Conservation (phyloP, 352 stramenopile genomes). For the Peronospora belbahrii region DNA sequence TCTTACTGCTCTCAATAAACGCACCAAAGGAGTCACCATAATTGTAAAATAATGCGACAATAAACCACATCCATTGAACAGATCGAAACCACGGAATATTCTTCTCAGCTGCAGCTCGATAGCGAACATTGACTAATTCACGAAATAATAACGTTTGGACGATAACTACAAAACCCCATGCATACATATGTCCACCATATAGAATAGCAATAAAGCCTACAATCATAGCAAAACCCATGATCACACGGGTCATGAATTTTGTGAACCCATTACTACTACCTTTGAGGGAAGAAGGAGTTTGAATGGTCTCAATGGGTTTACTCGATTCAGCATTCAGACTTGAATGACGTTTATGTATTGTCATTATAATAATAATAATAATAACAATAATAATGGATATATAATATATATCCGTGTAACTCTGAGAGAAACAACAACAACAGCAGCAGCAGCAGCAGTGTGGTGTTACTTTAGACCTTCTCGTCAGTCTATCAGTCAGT, state of each 20-base stretch:
- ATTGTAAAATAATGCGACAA: constrained; percentile 94
- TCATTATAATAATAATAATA: too few relatives aligned
- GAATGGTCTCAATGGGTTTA: constrained; percentile 7
- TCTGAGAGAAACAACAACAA: too few relatives aligned
- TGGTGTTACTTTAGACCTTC: too few relatives aligned
- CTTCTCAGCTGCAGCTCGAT: constrained; percentile 90
- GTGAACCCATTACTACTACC: constrained; percentile 29
- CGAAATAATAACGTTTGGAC: constrained; percentile 89
- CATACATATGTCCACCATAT: constrained; percentile 78
- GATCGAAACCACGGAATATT: constrained; percentile 97
- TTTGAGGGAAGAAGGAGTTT: constrained; percentile 4
- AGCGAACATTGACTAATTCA: constrained; percentile 98
- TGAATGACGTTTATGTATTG: constrained; percentile 42
- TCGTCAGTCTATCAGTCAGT: too few relatives aligned
- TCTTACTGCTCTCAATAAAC: constrained; percentile 82
- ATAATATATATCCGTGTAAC: too few relatives aligned
- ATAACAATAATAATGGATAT: too few relatives aligned
- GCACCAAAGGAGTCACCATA: constrained; percentile 85
- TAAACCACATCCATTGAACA: constrained; percentile 97
- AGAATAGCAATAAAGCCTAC: constrained; percentile 58
- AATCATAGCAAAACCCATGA: constrained; percentile 76
- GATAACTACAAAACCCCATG: constrained; percentile 77
- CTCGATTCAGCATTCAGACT: constrained; percentile 10
- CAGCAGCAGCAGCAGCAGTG: too few relatives aligned
- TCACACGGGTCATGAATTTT: constrained; percentile 69